Conservation (phyloP, 2,329 filamentous ascomycete species). For the Colletotrichum zoysiae region DNA sequence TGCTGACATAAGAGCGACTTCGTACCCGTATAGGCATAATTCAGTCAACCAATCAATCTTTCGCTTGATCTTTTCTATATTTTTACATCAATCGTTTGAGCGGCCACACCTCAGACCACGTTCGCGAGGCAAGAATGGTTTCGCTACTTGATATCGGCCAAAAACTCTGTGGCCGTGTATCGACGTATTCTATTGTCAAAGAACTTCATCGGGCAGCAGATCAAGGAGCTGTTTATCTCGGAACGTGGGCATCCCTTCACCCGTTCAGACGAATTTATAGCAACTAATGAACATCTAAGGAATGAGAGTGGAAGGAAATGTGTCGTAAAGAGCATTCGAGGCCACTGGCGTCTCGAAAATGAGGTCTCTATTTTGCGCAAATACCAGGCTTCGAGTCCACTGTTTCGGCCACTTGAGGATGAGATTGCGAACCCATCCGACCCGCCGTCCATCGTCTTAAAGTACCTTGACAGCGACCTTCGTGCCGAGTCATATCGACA, state of each 20-base stretch:
- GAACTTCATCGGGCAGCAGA: conserved; percentile 13
- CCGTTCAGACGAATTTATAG: neutral
- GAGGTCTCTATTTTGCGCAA: conserved; percentile 14
- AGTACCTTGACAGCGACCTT: conserved; percentile 6
- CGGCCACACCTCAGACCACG: neutral
- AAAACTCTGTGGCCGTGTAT: conserved; percentile 6
- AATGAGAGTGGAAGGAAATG: neutral
- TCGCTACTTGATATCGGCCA: conserved; percentile 2
- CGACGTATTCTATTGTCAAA: conserved; percentile 13
- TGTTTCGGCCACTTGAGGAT: conserved; percentile 13
- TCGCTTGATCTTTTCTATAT: too few species aligned
- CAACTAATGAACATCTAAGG: neutral
- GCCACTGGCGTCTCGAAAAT: conserved; percentile 3
- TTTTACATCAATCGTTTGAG: neutral
- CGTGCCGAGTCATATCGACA: neutral
- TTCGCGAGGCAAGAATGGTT: neutral
- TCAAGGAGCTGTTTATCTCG: conserved; percentile 12
- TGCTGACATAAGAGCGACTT: too few species aligned
- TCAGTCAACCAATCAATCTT: too few species aligned
- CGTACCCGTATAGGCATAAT: too few species aligned
- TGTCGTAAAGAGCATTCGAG: conserved; percentile 3
- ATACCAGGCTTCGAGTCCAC: neutral
- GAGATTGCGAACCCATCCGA: neutral
- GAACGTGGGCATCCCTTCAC: neutral
- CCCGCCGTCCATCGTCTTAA: conserved; percentile 2